These are phyloP conservation scores for Paracorniculantispora psalliotae DNA, from an alignment of 2,329 filamentous ascomycete genomes.

Conservation along the genomic window DNA sequence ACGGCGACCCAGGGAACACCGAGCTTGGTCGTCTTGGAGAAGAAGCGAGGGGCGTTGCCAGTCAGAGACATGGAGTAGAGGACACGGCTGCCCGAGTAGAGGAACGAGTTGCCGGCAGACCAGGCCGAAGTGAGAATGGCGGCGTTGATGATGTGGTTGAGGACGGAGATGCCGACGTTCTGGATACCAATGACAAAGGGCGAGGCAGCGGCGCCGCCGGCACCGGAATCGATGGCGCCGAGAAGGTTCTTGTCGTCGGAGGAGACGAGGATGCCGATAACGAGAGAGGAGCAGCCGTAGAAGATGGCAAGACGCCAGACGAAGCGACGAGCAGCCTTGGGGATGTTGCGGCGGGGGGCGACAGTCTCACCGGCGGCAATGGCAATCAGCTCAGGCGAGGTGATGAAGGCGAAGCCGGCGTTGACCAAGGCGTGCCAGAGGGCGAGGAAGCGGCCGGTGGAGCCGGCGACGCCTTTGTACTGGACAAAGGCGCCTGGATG, in stretches of 20 bases:
- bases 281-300: constrained; percentile 57
- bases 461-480: constrained; percentile 45
- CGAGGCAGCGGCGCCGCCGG: constrained; percentile 46
- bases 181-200: constrained; percentile 66
- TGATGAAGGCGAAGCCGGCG: constrained; percentile 59
- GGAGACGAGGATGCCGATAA: constrained; percentile 58
- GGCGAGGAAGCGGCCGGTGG: constrained; percentile 47
- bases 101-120: constrained; percentile 56
- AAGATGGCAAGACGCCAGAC: constrained; percentile 59
- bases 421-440: constrained; percentile 53
- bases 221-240: constrained; percentile 42
- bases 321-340: constrained; percentile 58
- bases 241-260: constrained; percentile 61
- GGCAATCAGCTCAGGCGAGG: constrained; percentile 57
- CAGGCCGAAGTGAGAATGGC: constrained; percentile 63
- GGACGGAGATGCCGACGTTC: constrained; percentile 55
- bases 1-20: constrained; percentile 57
- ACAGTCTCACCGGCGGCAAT: constrained; percentile 62
- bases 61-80: constrained; percentile 64
- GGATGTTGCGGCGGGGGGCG: constrained; percentile 60
- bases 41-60: constrained; percentile 59
- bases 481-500: constrained; percentile 47
- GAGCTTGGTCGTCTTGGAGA: constrained; percentile 53
- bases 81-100: constrained; percentile 65
- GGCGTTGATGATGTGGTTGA: constrained; percentile 64